Percentiles rank a stretch among this genome's conserved stretches.
Evolutionary conservation across 2,329 filamentous ascomycete genomes (phyloP).

Genomic region (Alternaria sp.): DNA sequence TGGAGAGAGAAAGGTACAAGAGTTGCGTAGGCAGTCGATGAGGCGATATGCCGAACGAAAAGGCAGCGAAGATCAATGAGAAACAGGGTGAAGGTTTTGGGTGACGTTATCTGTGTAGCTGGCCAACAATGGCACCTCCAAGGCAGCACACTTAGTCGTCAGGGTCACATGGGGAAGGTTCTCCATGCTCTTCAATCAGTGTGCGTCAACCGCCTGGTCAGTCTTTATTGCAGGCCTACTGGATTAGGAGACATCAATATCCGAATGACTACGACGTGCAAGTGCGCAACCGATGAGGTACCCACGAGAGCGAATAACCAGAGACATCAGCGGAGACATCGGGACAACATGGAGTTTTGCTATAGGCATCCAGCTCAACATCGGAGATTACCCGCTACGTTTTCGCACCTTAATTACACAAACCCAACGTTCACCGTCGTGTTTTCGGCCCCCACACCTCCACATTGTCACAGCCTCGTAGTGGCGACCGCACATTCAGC

Average conservation of each 20-base stretch:
- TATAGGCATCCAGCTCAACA: constrained; percentile 10
- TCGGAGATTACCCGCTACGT: constrained; percentile 8
- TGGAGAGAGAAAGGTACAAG: background rate
- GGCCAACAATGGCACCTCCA: background rate
- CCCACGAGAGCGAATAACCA: background rate
- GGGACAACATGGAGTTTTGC: background rate
- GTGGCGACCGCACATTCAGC: constrained; percentile 22
- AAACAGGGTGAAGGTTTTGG: background rate
- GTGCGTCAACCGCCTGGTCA: background rate
- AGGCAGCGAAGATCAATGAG: background rate
- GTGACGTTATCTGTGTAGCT: background rate
- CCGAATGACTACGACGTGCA: background rate
- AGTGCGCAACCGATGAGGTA: background rate
- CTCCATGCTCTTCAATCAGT: background rate
- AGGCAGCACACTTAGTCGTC: background rate
- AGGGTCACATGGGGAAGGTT: background rate
- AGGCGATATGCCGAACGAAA: background rate
- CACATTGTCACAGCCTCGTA: constrained; percentile 19
- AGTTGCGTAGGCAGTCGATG: background rate
- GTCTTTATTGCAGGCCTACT: background rate
- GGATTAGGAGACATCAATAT: background rate
- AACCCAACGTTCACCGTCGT: constrained; percentile 2
- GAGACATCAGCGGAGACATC: background rate
- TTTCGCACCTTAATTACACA: background rate
- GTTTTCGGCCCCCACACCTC: constrained; percentile 17